Evolutionary conservation across 169 alveolate genomes (phyloP).

Genomic region (Plasmodium cynomolgi): DNA sequence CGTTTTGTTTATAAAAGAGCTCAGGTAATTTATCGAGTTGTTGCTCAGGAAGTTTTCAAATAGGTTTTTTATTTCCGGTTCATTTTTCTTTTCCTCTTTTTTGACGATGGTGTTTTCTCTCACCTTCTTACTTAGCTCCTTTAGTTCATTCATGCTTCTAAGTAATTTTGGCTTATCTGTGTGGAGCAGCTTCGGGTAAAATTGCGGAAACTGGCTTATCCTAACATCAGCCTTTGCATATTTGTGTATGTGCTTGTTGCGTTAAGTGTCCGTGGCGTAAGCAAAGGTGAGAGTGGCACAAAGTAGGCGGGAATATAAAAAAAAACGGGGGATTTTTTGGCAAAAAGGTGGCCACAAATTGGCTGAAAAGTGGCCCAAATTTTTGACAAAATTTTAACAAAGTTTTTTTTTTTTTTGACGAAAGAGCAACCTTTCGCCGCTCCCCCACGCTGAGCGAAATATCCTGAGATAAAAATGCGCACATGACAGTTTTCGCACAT

Average conservation of each 20-base stretch:
- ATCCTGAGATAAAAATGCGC: not conserved
- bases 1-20: constrained; percentile 53
- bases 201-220: not conserved
- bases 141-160: constrained; percentile 68
- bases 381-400: not conserved
- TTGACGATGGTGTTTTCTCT: constrained; percentile 53
- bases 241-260: not conserved
- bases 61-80: constrained; percentile 66
- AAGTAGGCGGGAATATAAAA: not conserved
- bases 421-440: not conserved
- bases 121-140: constrained; percentile 58
- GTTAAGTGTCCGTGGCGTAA: not conserved
- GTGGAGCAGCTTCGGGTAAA: not conserved
- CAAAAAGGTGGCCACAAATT: not conserved
- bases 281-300: not conserved
- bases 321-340: not conserved
- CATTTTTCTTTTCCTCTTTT: constrained; percentile 64
- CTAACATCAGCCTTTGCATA: not conserved
- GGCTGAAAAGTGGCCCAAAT: not conserved
- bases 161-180: not conserved
- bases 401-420: not conserved
- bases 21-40: constrained; percentile 68
- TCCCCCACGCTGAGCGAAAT: not conserved
- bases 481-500: not conserved
- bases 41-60: constrained; percentile 61